Evolutionary conservation across 352 stramenopile species (phyloP), one percentile per base, ranked within the genome.

Genomic region (Pythium dissotocum): DNA sequence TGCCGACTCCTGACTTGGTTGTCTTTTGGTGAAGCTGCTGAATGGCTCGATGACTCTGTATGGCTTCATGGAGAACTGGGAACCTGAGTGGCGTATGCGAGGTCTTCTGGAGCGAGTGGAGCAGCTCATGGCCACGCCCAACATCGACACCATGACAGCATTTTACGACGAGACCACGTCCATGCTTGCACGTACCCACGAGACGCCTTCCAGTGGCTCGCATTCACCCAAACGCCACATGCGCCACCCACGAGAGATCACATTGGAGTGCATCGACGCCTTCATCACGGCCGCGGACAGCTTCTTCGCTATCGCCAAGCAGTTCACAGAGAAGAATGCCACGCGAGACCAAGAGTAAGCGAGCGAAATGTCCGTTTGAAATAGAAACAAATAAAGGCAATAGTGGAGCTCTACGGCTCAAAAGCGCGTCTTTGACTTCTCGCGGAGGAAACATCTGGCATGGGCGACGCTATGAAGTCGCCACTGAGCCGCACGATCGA

Each of bases 71-170:
- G 72, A 77, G 40, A 64, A 67, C 0, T 91, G 80, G 80, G 53
- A 77, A n/a, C 70, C 80, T 13, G 78, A 88, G 38, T 88, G 80
- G 78, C 79, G 78, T 18, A 85, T 85, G 77, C 75, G 80, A 12
- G 51, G 62, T 32, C 66, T 89, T n/a, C 58, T 89, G 1, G 71
- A 85, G 68, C 71, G 74, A 0, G 66, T 89, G 10, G 76, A 87
- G 26, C 38, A 61, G 26, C 61, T 89, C 4, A 32, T 87, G 10
- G 40, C n/a, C 6, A 61, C 46, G 5, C 81, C 81, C 2, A 76
- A 89, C 36, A 73, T 80, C 42, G 66, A 75, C 10, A 70, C 82
- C 13, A 84, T 89, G 38, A 69, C 70, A 35, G 63, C 73, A 10
- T 87, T 89, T 46, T 72, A 82, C 49, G 62, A 67, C 32, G 78